Conservation (phyloP, 2,329 filamentous ascomycete genomes). For the Phoma sp. region DNA sequence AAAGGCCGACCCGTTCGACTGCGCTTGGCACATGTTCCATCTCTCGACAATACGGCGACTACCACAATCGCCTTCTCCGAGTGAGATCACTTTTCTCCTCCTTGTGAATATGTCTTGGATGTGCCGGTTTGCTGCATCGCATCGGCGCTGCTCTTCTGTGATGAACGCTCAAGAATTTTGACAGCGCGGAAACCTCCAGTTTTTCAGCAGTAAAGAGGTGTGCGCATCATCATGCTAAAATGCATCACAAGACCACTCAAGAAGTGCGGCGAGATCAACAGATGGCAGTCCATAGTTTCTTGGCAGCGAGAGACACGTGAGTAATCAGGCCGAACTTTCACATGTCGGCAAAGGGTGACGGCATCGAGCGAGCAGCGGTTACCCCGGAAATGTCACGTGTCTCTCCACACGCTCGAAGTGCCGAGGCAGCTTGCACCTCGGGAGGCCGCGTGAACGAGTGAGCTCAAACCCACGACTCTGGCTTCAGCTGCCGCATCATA, state of each 20-base stretch:
- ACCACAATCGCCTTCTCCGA: too few species aligned
- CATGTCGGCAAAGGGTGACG: constrained; percentile 12
- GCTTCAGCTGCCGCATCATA: constrained; percentile 11
- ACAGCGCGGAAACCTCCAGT: too few species aligned
- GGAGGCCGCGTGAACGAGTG: constrained; percentile 14
- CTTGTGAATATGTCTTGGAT: neutral
- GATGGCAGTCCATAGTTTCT: neutral
- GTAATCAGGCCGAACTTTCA: constrained; percentile 5
- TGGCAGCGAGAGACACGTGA: constrained; percentile 1
- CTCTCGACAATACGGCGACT: too few species aligned
- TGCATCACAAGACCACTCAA: neutral
- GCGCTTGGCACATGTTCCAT: too few species aligned
- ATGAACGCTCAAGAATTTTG: neutral
- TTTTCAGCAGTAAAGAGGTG: neutral
- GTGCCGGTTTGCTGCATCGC: neutral
- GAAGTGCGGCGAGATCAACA: neutral
- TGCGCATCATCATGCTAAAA: neutral
- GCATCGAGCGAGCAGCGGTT: constrained; percentile 2
- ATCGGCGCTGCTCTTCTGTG: neutral
- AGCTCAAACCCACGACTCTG: constrained; percentile 18
- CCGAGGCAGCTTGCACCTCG: constrained; percentile 18
- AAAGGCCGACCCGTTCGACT: too few species aligned
- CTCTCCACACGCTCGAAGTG: constrained; percentile 13
- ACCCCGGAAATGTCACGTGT: constrained; percentile 13
- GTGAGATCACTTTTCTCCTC: neutral